These are phyloP conservation scores for Aspergillus wentii DNA, from an alignment of 495 filamentous ascomycete genomes.

Conservation along the genomic window DNA sequence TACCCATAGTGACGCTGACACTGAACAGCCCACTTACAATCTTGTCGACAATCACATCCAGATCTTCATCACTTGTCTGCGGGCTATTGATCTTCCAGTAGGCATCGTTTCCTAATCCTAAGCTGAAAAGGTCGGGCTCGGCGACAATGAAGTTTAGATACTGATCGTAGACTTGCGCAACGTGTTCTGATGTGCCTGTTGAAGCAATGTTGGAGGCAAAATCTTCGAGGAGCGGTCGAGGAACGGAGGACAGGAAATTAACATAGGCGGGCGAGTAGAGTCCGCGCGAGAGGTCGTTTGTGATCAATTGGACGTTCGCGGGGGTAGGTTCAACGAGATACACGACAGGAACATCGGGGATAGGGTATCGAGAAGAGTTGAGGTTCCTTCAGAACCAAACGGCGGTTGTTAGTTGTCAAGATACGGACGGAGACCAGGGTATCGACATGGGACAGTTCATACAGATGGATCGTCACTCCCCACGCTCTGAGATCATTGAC, in stretches of 20 bases:
- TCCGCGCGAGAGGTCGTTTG: conserved; percentile 76
- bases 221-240: conserved; percentile 88
- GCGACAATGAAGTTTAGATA: conserved; percentile 97
- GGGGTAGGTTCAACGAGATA: conserved; percentile 90
- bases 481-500: conserved; percentile 88
- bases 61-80: conserved; percentile 81
- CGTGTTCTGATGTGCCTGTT: conserved; percentile 76
- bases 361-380: conserved; percentile 75
- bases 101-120: conserved; percentile 82
- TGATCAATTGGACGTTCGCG: conserved; percentile 75
- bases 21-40: conserved; percentile 95
- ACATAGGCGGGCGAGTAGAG: conserved; percentile 94
- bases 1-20: conserved; percentile 95
- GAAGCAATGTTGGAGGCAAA: conserved; percentile 85
- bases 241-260: conserved; percentile 95
- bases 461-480: conserved; percentile 98
- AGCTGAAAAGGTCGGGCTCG: conserved; percentile 92
- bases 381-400: conserved; percentile 60
- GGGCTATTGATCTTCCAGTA: conserved; percentile 95
- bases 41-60: conserved; percentile 80
- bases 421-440: no score
- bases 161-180: conserved; percentile 93
- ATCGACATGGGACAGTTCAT: no score
- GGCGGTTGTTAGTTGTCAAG: no score
- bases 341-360: conserved; percentile 94